Percentiles rank a stretch among this genome's conserved stretches.
Evolutionary conservation across 73 alveolate species (phyloP).

Genomic region (Tetrahymena malaccensis): DNA sequence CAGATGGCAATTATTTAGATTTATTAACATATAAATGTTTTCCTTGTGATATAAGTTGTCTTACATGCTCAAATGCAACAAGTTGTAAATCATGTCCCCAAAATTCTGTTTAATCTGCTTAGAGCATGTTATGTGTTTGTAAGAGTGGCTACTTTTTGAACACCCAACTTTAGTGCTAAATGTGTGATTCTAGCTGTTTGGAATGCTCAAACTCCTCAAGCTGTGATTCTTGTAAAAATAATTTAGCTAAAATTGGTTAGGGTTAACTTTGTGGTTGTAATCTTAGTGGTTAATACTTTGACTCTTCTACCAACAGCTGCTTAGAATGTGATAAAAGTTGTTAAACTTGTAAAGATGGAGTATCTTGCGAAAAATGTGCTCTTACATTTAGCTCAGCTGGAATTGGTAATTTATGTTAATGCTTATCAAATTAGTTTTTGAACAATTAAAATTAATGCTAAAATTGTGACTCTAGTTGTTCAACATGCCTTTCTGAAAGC

Average conservation of each 20-base stretch:
- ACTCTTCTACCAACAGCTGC: not conserved
- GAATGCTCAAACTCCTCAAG: not conserved
- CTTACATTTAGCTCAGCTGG: not conserved
- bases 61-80: not conserved
- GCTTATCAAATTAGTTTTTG: no score
- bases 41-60: not conserved
- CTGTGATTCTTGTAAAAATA: not conserved
- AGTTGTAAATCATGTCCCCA: not conserved
- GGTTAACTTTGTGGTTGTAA: not conserved
- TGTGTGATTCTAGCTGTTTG: not conserved
- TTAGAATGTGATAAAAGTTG: not conserved
- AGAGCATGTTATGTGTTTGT: not conserved
- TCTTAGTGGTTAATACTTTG: not conserved
- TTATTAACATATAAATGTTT: not conserved
- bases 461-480: no score
- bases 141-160: not conserved
- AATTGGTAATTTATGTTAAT: not conserved
- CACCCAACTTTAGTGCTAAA: not conserved
- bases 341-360: not conserved
- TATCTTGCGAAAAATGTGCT: not conserved
- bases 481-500: no score
- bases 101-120: no score
- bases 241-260: not conserved
- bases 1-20: no score
- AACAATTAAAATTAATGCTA: no score